Conservation (phyloP, 2,329 filamentous ascomycete genomes). For the Macroventuria anomochaeta region DNA sequence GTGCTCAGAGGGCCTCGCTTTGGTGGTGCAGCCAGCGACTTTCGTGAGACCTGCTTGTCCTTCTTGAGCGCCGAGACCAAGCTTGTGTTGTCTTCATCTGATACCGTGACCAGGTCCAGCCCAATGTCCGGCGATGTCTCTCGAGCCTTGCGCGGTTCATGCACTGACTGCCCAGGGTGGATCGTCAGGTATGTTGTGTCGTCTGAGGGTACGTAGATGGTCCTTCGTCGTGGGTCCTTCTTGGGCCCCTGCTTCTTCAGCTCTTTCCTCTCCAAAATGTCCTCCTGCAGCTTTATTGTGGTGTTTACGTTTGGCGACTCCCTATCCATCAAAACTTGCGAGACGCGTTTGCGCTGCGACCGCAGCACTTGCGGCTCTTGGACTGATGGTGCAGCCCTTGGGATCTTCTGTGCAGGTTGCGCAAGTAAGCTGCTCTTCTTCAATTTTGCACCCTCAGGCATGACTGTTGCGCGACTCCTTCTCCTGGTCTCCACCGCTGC, state of each 20-base stretch:
- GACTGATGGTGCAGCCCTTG: constrained; percentile 28
- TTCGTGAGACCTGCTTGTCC: constrained; percentile 44
- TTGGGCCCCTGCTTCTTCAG: constrained; percentile 38
- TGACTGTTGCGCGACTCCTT: constrained; percentile 35
- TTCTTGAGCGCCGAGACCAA: constrained; percentile 41
- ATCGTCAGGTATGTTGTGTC: constrained; percentile 61
- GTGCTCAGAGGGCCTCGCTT: constrained; percentile 60
- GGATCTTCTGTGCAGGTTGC: constrained; percentile 47
- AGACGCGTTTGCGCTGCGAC: constrained; percentile 46
- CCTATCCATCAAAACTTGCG: constrained; percentile 40
- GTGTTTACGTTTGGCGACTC: constrained; percentile 34
- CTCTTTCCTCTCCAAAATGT: constrained; percentile 40
- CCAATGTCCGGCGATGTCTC: constrained; percentile 47
- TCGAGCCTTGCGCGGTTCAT: constrained; percentile 34
- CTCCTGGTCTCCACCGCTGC: constrained; percentile 32
- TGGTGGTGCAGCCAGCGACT: constrained; percentile 55
- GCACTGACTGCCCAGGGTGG: constrained; percentile 54
- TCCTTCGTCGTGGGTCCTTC: constrained; percentile 55
- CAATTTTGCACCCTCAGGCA: constrained; percentile 28
- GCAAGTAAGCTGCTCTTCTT: constrained; percentile 44
- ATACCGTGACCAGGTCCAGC: constrained; percentile 47
- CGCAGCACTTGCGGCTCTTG: constrained; percentile 32
- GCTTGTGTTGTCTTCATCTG: constrained; percentile 47
- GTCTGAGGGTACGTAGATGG: constrained; percentile 59
- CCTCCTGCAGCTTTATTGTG: constrained; percentile 41